Evolutionary conservation across 441 rosid species (phyloP).

Genomic region (Hura crepitans): DNA sequence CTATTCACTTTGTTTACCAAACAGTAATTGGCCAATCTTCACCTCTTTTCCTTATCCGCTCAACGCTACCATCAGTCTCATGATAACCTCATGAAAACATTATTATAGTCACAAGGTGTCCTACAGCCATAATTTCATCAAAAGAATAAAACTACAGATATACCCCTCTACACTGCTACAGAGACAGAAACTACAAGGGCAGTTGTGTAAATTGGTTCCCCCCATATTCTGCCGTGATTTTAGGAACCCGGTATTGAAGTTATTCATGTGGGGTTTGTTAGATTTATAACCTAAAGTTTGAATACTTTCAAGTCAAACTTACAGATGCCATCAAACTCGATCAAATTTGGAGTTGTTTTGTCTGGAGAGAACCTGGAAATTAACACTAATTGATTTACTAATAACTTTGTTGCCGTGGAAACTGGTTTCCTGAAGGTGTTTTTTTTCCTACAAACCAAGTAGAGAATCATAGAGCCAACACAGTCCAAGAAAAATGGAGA

Average conservation of each 20-base stretch:
- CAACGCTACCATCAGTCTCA: conserved; percentile 18
- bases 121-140: conserved; percentile 25
- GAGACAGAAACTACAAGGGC: conserved; percentile 1
- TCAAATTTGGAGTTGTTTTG: conserved; percentile 25
- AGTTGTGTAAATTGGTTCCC: conserved; percentile 26
- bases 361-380: conserved; percentile 12
- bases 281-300: background rate
- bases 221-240: conserved; percentile 52
- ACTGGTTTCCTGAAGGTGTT: background rate
- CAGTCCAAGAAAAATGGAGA: conserved; percentile 19
- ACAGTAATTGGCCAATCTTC: conserved; percentile 17
- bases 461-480: background rate
- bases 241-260: conserved; percentile 30
- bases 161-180: conserved; percentile 16
- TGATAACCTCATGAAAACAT: conserved; percentile 32
- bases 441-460: conserved; percentile 19
- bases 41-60: conserved; percentile 18
- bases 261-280: conserved; percentile 34
- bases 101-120: conserved; percentile 31
- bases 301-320: conserved; percentile 16
- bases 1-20: conserved; percentile 22
- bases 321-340: conserved; percentile 23
- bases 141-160: conserved; percentile 20
- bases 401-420: conserved; percentile 33
- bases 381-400: conserved; percentile 16